Percentiles rank a stretch among this genome's conserved stretches.
Evolutionary conservation across 495 filamentous ascomycete genomes (phyloP).

Genomic region (Penicillium ucsense): DNA sequence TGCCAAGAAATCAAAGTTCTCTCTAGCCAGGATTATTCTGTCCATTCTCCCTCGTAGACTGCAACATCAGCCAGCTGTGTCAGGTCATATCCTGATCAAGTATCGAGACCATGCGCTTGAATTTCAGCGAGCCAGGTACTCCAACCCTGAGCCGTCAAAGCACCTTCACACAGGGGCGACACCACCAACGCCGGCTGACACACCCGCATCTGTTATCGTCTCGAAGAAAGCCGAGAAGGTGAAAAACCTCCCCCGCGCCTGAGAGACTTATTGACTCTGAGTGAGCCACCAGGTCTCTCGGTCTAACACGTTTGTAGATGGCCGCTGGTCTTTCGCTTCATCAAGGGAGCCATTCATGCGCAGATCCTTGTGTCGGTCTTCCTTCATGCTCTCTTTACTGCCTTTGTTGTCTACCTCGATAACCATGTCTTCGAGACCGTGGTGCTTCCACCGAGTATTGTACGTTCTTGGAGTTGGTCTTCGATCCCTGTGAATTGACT

Average conservation of each 20-base stretch:
- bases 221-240: slow-evolving; percentile 51
- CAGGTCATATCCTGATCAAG: too few species aligned
- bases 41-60: too few species aligned
- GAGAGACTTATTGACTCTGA: neutral
- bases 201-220: slow-evolving; percentile 35
- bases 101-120: slow-evolving; percentile 19
- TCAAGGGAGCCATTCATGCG: slow-evolving; percentile 65
- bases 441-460: slow-evolving; percentile 55
- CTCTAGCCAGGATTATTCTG: too few species aligned
- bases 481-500: too few species aligned
- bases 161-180: slow-evolving; percentile 15
- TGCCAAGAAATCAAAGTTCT: too few species aligned
- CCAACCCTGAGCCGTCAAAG: slow-evolving; percentile 29
- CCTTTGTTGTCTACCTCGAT: slow-evolving; percentile 54
- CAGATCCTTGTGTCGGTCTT: slow-evolving; percentile 54
- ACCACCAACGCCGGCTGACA: slow-evolving; percentile 25
- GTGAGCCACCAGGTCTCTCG: too few species aligned
- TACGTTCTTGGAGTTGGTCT: slow-evolving; percentile 8
- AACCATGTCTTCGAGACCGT: slow-evolving; percentile 43
- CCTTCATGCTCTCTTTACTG: slow-evolving; percentile 54
- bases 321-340: slow-evolving; percentile 65
- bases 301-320: slow-evolving; percentile 34
- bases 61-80: too few species aligned
- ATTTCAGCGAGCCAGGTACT: slow-evolving; percentile 30
- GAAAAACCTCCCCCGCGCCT: neutral